phyloP scores from a whole-genome alignment of 1,284 basidiomycete species.

The Ganoderma meredithae region DNA sequence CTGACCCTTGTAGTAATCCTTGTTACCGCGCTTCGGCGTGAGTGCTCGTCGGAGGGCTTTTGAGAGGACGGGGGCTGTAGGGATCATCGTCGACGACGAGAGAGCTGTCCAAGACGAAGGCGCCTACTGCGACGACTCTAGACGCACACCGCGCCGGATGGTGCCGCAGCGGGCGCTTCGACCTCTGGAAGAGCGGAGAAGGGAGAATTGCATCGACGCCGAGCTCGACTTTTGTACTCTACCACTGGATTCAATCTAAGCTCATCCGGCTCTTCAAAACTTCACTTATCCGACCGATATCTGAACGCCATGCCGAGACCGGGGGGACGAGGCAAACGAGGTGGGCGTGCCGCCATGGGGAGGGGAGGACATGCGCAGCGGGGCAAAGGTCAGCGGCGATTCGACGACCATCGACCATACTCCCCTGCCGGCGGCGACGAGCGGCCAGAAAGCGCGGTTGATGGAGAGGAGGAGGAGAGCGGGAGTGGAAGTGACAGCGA shows the following conservation, averaged over 20 bases:
- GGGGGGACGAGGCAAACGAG: conserved; percentile 23
- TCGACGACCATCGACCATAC: conserved; percentile 47
- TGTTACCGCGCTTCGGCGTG: conserved; percentile 87
- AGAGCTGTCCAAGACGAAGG: neutral
- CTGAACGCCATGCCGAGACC: conserved; percentile 23
- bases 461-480: conserved; percentile 14
- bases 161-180: conserved; percentile 11
- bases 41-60: conserved; percentile 85
- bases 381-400: conserved; percentile 29
- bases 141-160: neutral
- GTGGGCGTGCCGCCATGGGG: conserved; percentile 19
- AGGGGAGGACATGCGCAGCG: conserved; percentile 31
- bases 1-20: conserved; percentile 92
- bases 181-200: neutral
- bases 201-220: too few relatives aligned
- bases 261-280: neutral
- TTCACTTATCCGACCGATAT: neutral
- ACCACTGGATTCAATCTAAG: neutral
- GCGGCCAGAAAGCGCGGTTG: conserved; percentile 32
- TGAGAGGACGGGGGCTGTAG: conserved; percentile 69
- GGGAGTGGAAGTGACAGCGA: conserved; percentile 23
- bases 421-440: conserved; percentile 38
- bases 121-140: neutral
- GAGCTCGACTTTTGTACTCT: neutral
- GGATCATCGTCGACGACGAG: conserved; percentile 57